Evolutionary conservation across 306 rosid species (phyloP), one percentile per base, ranked within the genome.

Genomic region (Oxytropis ochrocephala): DNA sequence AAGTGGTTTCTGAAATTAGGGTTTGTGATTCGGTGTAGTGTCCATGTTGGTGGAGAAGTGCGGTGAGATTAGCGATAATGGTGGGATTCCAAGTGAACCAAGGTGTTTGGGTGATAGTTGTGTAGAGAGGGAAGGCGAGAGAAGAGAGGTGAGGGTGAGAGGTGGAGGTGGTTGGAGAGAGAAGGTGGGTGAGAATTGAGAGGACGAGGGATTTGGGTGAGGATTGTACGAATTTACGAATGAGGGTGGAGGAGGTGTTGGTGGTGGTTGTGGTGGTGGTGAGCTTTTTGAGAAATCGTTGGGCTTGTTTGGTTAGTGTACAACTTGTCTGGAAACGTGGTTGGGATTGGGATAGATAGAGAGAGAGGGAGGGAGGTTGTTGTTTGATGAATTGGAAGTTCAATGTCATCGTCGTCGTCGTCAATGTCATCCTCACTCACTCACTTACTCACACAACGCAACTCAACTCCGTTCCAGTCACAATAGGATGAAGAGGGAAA

Each of bases 31-130:
- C 67, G 14, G 43, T 17, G 56, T 43, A 48, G 12, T 8, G 75
- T 51, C 86, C 96, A 27, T 79, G 81, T 58, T 80, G 56, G 69
- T 86, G 89, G 5, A 92, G 91, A 68, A 81, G 76, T 0, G 96
- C 88, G 9, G 78, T 89, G 8, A 92, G 80, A 8, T 82, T 75
- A 3, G 96, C 96, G 0, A 83, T 87, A 49, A 87, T 77, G 73
- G 82, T 82, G 38, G 93, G 80, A 68, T 83, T 92, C 87, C 88
- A 86, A 32, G 58, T 44, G 79, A 88, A 90, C 98, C 98, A 92
- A 8, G 89, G 64, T 0, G 87, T 79, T 78, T 88, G 73, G 32
- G 54, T 71, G 60, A 88, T 88, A 80, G 78, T 70, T 0, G 80
- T 63, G 69, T 89, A 92, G 7, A 92, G 82, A 1, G 82, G 80